Conservation (phyloP, 2,329 filamentous ascomycete genomes). For the Xylariaceae sp. region DNA sequence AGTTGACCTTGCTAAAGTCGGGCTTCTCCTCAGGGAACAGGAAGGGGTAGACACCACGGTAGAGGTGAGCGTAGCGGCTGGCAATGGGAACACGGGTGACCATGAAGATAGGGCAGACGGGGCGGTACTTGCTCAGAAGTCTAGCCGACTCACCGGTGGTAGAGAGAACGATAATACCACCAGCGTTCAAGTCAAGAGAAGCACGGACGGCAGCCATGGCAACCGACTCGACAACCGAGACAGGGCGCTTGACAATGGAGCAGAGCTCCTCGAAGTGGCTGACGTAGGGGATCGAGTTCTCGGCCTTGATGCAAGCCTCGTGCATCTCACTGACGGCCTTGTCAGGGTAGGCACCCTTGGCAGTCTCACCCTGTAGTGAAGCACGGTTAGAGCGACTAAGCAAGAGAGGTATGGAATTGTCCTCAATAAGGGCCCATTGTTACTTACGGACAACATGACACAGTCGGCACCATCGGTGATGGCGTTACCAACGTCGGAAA, state of each 20-base stretch:
- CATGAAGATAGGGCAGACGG: constrained; percentile 99
- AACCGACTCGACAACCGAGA: constrained; percentile 85
- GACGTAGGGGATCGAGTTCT: constrained; percentile 96
- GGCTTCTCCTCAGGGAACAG: constrained; percentile 89
- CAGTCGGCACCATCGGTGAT: constrained; percentile 97
- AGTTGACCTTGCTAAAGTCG: constrained; percentile 86
- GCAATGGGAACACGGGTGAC: constrained; percentile 82
- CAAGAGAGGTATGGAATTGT: background rate
- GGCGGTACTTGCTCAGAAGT: constrained; percentile 95
- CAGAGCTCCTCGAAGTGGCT: constrained; percentile 94
- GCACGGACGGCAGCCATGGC: constrained; percentile 96
- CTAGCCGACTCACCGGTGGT: constrained; percentile 94
- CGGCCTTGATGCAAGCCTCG: constrained; percentile 92
- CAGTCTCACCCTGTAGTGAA: constrained; percentile 71
- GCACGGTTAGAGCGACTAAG: background rate
- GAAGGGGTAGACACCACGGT: constrained; percentile 98
- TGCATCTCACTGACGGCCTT: constrained; percentile 97
- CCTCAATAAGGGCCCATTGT: background rate
- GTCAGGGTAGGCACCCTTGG: constrained; percentile 90
- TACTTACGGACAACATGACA: constrained; percentile 78
- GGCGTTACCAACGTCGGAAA: constrained; percentile 96
- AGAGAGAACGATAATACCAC: constrained; percentile 91
- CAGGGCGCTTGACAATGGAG: constrained; percentile 74
- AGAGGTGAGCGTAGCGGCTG: constrained; percentile 87
- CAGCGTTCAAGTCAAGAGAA: constrained; percentile 91